phyloP scores from a whole-genome alignment of 345 rosid genomes.

The Citrus maxima region DNA sequence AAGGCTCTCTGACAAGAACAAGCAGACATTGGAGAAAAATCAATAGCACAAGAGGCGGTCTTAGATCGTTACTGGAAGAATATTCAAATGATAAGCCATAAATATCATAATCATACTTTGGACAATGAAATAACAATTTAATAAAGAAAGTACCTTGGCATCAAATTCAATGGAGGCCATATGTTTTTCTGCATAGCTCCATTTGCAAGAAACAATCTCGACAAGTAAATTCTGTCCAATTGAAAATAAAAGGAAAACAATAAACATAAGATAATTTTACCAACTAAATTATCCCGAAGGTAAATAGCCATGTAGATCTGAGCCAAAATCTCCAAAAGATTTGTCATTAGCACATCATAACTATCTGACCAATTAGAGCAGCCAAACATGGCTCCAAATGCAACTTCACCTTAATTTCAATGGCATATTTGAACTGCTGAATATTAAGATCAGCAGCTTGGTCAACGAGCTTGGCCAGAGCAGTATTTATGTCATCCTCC shows the following conservation, averaged over 20 bases:
- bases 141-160: slow-evolving; percentile 50
- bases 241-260: neutral
- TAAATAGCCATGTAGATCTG: slow-evolving; percentile 2
- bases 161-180: slow-evolving; percentile 75
- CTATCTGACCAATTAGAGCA: neutral
- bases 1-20: neutral
- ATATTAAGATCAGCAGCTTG: slow-evolving; percentile 51
- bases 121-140: neutral
- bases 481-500: slow-evolving; percentile 61
- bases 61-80: neutral
- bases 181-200: slow-evolving; percentile 58
- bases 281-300: neutral
- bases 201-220: slow-evolving; percentile 53
- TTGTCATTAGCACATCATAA: neutral
- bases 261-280: neutral
- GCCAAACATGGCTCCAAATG: neutral
- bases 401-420: slow-evolving; percentile 51
- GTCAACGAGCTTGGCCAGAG: slow-evolving; percentile 55
- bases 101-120: neutral
- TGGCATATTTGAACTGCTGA: slow-evolving; percentile 47
- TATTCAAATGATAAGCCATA: neutral
- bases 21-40: neutral
- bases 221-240: slow-evolving; percentile 50
- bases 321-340: neutral
- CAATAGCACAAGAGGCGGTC: neutral